Evolutionary conservation across 306 rosid genomes (phyloP).

Genomic region (Prunus mongolica): DNA sequence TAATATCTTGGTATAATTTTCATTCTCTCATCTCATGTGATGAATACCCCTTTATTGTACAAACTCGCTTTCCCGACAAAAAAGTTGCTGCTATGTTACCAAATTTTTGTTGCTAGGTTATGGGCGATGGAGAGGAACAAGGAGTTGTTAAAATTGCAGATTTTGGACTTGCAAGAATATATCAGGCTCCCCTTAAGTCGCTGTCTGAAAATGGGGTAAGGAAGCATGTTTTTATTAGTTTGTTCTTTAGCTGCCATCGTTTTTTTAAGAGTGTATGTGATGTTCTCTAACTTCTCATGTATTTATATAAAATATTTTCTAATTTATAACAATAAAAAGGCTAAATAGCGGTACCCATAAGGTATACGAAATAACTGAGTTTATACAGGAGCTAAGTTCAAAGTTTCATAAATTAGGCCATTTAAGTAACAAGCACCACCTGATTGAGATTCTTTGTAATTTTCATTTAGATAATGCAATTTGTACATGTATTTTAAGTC

Average conservation of each 20-base stretch:
- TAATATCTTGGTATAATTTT: conserved; percentile 74
- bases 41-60: conserved; percentile 3
- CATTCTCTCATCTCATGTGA: neutral
- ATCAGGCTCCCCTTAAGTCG: conserved; percentile 87
- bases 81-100: conserved; percentile 9
- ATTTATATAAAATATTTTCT: neutral
- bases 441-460: neutral
- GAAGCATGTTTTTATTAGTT: conserved; percentile 16
- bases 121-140: conserved; percentile 93
- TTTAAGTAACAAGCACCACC: neutral
- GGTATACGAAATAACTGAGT: neutral
- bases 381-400: neutral
- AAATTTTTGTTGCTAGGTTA: conserved; percentile 52
- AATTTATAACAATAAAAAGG: no score
- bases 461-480: no score
- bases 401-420: neutral
- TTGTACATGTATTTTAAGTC: neutral
- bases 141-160: conserved; percentile 94
- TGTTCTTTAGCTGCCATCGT: neutral
- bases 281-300: neutral
- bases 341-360: neutral
- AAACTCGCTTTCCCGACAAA: neutral
- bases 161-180: conserved; percentile 98
- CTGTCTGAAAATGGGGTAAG: conserved; percentile 78
- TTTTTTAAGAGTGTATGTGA: neutral